Evolutionary conservation across 2,329 filamentous ascomycete species (phyloP), one percentile per base, ranked within the genome.

Genomic region (Paradendryphiella salina): DNA sequence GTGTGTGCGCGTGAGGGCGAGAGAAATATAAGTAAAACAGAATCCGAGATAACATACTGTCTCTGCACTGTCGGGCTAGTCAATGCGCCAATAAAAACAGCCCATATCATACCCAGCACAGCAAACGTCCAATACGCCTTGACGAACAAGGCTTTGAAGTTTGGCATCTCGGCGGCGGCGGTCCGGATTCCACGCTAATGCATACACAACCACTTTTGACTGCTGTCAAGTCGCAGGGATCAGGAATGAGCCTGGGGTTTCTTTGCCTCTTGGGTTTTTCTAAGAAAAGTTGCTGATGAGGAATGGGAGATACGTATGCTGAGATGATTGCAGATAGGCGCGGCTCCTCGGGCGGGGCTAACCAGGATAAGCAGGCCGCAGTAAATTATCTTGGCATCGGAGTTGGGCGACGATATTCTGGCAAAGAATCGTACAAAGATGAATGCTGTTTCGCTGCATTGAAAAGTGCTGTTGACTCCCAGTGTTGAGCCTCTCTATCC

Each of bases 41-140:
- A 14, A 36, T 5, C 6, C 15, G 9, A 18, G 3, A 20, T 13
- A 36, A 73, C 85, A 75, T 79, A 96, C 91, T 92, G 85, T 76
- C 88, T 81, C 71, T 97, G 93, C 44, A 96, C 77, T 61, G 80
- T 83, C 2, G 89, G 85, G 63, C 83, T 85, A 11, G 86, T 82
- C 51, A 89, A 75, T 8, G 87, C 74, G 2, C 80, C 75, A n/a
- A 96, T 73, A 56, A 88, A 85, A 21, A 82, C 66, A 14, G 83
- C 75, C 73, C 94, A 96, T 20, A 88, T 62, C 32, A 81, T 81
- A 6, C 89, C 77, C 11, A 84, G 79, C 13, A 79, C 78, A 5
- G 71, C 67, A 14, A 76, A 64, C 6, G 65, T 50, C 68, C 70
- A 74, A 48, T 73, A 75, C 32, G 66, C 69, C 43, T 71, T 74